Evolutionary conservation across 2,329 filamentous ascomycete genomes (phyloP).

Genomic region (Penicillium sp.): DNA sequence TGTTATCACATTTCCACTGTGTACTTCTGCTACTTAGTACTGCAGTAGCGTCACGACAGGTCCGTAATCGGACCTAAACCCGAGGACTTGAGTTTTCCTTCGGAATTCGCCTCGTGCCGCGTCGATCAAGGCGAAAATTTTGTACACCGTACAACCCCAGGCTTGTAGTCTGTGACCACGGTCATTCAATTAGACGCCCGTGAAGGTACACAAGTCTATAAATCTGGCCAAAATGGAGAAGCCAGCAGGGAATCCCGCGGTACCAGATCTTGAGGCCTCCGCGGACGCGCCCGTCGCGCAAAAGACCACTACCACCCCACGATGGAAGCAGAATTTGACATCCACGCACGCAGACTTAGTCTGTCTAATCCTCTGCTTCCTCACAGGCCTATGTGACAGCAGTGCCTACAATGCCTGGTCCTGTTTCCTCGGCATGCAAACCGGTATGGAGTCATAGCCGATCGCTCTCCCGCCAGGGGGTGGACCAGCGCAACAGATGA

Average conservation of each 20-base stretch:
- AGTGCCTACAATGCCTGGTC: conserved; percentile 47
- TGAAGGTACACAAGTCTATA: neutral
- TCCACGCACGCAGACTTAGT: conserved; percentile 36
- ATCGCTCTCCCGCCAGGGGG: neutral
- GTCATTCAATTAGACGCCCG: neutral
- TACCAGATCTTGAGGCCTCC: conserved; percentile 22
- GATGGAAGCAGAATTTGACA: conserved; percentile 32
- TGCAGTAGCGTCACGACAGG: neutral
- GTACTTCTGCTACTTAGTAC: no score
- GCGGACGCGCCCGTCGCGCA: conserved; percentile 5
- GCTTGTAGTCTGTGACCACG: neutral
- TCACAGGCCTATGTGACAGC: conserved; percentile 46
- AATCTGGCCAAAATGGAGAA: conserved; percentile 20
- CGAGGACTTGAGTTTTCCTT: conserved; percentile 1
- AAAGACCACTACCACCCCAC: conserved; percentile 16
- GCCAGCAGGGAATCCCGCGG: conserved; percentile 3
- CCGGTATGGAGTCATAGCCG: conserved; percentile 33
- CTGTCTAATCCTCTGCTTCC: conserved; percentile 40
- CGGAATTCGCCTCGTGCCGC: conserved; percentile 7
- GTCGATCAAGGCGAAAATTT: neutral
- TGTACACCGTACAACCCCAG: neutral
- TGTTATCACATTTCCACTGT: no score
- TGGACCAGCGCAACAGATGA: neutral
- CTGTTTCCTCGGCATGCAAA: conserved; percentile 49
- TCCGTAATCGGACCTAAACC: neutral